Base-by-base conservation (phyloP, 1,139 yeast genomes). In the Yamadazyma triangularis region DNA sequence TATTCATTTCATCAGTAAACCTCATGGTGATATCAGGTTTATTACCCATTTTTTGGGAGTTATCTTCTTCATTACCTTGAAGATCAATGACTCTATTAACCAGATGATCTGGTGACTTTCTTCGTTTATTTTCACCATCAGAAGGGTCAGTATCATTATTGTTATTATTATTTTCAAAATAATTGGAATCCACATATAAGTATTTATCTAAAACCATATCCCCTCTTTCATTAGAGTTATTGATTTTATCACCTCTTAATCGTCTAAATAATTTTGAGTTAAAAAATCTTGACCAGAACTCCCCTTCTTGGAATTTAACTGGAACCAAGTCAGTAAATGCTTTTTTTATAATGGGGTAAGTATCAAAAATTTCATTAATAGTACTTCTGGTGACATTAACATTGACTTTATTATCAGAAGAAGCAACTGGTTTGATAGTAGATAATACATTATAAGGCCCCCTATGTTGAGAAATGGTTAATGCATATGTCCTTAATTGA, bases 271-370 rank as follows among this genome's bases (percentile, higher is more conserved):
- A 60, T 47, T 88, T 81, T 2, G 96, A 87, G 47, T 86, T 80
- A 64, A 91, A 91, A 50, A 91, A 93, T 39, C 97, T 67, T n/a
- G 95, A 84, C 98, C 99, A 91, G 47, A 91, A 91, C 49, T 85
- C 95, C 23, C 93, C 91, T 53, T 89, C 97, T 30, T 75, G 72
- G 38, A 91, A 70, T 40, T 81, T 80, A 2, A 44, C 48, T 0
- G 98, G 98, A 2, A 93, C 98, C 38, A 80, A 77, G 38, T 91
- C 98, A 40, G 77, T 78, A 50, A 83, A 91, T 1, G 97, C 97
- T 40, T 76, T 79, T 37, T 85, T 77, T n/a, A 91, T 93, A 23
- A 89, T 76, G 0, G 98, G 98, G 50, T 91, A 91, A 37, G 93
- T 95, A 31, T 82, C 86, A 51, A 91, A 89, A 15, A 93, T 88